A percentile compares a stretch with the other conserved stretches of the same genome.
Conservation (phyloP, 257 asterid species). For the Capsicum baccatum region DNA sequence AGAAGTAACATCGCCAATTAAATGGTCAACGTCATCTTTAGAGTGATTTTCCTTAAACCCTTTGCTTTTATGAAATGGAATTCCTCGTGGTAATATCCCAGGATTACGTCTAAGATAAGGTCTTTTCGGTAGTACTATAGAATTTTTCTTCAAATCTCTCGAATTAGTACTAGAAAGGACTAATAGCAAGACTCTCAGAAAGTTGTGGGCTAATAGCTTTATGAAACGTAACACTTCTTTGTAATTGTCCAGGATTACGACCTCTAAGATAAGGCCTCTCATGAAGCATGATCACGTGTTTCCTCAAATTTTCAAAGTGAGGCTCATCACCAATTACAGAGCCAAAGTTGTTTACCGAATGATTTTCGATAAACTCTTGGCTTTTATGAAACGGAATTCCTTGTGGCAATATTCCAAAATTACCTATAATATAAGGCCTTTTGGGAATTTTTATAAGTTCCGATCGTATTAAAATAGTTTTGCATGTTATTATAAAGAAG, state of each 20-base stretch:
- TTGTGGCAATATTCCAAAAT: neutral
- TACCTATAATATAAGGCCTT: conserved; percentile 4
- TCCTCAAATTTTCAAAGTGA: neutral
- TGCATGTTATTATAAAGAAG: conserved; percentile 6
- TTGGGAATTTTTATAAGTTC: neutral
- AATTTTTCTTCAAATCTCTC: no score
- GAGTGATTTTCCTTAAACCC: neutral
- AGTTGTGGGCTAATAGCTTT: neutral
- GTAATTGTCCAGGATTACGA: neutral
- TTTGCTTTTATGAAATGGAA: neutral
- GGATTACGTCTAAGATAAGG: neutral
- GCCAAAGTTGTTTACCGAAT: neutral
- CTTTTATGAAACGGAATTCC: neutral
- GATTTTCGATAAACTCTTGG: neutral
- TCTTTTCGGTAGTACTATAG: neutral
- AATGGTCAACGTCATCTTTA: neutral
- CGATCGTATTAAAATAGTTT: neutral
- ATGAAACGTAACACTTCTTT: neutral
- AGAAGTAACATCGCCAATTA: neutral
- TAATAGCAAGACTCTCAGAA: neutral
- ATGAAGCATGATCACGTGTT: neutral
- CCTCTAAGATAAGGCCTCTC: neutral
- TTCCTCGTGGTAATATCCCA: neutral
- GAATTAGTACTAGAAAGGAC: neutral
- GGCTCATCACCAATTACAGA: no score